These are phyloP conservation scores for Colletotrichum godetiae DNA, from an alignment of 2,329 filamentous ascomycete genomes.

Conservation along the genomic window DNA sequence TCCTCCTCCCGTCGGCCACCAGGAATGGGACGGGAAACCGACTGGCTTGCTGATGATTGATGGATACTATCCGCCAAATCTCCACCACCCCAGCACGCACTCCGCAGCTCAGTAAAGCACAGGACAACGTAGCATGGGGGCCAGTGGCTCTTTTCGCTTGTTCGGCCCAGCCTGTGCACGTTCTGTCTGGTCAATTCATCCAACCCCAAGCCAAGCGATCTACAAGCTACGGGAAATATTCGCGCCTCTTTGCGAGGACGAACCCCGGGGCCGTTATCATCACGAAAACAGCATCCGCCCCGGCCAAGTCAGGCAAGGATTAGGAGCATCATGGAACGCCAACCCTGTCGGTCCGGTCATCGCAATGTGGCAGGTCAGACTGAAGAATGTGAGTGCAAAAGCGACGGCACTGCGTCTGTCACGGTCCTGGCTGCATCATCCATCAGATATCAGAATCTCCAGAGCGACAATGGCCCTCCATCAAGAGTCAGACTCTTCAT, in stretches of 20 bases:
- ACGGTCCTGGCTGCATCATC: constrained; percentile 14
- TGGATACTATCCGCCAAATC: constrained; percentile 28
- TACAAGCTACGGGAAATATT: constrained; percentile 35
- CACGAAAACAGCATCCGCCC: constrained; percentile 32
- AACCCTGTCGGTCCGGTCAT: constrained; percentile 35
- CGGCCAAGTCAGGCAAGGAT: constrained; percentile 35
- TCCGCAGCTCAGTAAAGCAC: constrained; percentile 11
- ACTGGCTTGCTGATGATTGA: constrained; percentile 28
- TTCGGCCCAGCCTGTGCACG: constrained; percentile 4
- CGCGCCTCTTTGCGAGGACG: constrained; percentile 28
- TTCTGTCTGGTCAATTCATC: constrained; percentile 24
- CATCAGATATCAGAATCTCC: constrained; percentile 36
- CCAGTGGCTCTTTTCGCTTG: constrained; percentile 28
- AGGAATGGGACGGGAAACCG: constrained; percentile 19
- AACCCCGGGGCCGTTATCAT: constrained; percentile 31
- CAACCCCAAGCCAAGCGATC: constrained; percentile 27
- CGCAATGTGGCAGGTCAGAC: constrained; percentile 36
- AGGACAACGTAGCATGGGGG: constrained; percentile 26
- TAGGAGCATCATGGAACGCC: constrained; percentile 31
- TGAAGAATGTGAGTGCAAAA: constrained; percentile 34
- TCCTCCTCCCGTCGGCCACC: constrained; percentile 19
- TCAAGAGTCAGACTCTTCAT: constrained; percentile 3
- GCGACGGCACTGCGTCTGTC: constrained; percentile 25
- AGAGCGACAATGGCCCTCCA: constrained; percentile 13
- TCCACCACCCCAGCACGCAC: constrained; percentile 28